Conservation (phyloP, 331 rosid species). For the Acacia concinna region DNA sequence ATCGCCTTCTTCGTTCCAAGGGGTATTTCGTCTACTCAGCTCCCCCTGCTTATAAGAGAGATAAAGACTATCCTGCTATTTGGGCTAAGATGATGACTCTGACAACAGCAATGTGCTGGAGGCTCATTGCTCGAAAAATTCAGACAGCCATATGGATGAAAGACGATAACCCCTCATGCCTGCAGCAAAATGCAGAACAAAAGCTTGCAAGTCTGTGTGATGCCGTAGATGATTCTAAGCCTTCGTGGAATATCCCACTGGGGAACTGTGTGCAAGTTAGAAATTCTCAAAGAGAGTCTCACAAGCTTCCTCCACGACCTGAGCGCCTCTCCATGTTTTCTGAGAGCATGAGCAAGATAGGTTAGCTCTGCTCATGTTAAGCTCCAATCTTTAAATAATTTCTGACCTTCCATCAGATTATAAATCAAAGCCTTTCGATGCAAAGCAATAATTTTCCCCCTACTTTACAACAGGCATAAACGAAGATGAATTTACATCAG, state of each 20-base stretch:
- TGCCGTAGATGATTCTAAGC: conserved; percentile 53
- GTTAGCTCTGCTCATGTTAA: conserved; percentile 44
- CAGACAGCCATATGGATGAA: conserved; percentile 98
- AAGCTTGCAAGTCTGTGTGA: conserved; percentile 62
- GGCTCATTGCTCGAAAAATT: conserved; percentile 73
- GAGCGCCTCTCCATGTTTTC: conserved; percentile 73
- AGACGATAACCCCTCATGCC: conserved; percentile 61
- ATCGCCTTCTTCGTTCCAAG: conserved; percentile 74
- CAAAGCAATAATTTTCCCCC: neutral
- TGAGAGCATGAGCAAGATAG: conserved; percentile 60
- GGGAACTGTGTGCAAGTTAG: conserved; percentile 60
- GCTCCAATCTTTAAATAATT: conserved; percentile 23
- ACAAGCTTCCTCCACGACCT: conserved; percentile 55
- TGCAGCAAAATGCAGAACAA: conserved; percentile 49
- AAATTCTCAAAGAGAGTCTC: conserved; percentile 42
- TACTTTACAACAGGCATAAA: conserved; percentile 42
- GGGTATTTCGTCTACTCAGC: conserved; percentile 93
- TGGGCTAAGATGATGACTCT: conserved; percentile 81
- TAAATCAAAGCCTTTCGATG: neutral
- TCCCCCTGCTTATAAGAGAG: conserved; percentile 84
- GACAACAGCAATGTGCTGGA: conserved; percentile 95
- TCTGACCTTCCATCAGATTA: conserved; percentile 3
- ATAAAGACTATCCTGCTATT: conserved; percentile 65
- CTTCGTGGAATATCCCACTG: conserved; percentile 77
- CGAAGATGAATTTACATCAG: conserved; percentile 46